Conservation (phyloP, 2,329 filamentous ascomycete genomes). For the Claviceps pazoutovae region DNA sequence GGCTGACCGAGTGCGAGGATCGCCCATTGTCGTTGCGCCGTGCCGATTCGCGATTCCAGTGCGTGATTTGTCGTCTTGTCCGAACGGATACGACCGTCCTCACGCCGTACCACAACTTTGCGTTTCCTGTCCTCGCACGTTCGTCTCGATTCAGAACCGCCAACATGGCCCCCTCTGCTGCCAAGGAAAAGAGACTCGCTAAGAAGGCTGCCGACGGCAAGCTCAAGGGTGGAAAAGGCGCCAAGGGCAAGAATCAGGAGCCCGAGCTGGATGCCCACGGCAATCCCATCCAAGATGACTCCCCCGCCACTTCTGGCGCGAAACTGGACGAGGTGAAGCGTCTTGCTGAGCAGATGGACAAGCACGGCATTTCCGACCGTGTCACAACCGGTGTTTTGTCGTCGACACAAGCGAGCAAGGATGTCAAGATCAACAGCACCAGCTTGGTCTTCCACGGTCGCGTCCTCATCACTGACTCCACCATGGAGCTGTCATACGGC, state of each 20-base stretch:
- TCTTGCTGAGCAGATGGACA: slow-evolving; percentile 84
- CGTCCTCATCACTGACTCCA: slow-evolving; percentile 88
- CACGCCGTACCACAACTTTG: slow-evolving; percentile 1
- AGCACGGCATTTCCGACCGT: slow-evolving; percentile 89
- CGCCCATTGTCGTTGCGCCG: not conserved
- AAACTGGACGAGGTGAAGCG: slow-evolving; percentile 75
- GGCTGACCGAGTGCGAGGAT: not conserved
- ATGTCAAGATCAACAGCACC: slow-evolving; percentile 91
- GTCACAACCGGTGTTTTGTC: slow-evolving; percentile 95
- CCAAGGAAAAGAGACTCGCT: slow-evolving; percentile 58
- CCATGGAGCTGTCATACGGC: slow-evolving; percentile 82
- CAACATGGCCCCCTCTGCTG: slow-evolving; percentile 54
- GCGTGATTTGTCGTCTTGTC: not conserved
- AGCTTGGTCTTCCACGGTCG: slow-evolving; percentile 96
- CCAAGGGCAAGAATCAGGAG: slow-evolving; percentile 60
- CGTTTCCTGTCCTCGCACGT: slow-evolving; percentile 1
- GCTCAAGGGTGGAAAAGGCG: slow-evolving; percentile 61
- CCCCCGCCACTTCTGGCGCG: slow-evolving; percentile 54
- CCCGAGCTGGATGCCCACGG: slow-evolving; percentile 50
- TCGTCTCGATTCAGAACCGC: slow-evolving; percentile 7
- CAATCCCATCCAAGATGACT: slow-evolving; percentile 40
- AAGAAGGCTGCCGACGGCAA: slow-evolving; percentile 61
- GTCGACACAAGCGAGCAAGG: slow-evolving; percentile 71
- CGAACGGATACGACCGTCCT: not conserved
- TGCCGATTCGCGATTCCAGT: not conserved